phyloP scores from a whole-genome alignment of 139 green algal species.

The Chlorella vulgaris region DNA sequence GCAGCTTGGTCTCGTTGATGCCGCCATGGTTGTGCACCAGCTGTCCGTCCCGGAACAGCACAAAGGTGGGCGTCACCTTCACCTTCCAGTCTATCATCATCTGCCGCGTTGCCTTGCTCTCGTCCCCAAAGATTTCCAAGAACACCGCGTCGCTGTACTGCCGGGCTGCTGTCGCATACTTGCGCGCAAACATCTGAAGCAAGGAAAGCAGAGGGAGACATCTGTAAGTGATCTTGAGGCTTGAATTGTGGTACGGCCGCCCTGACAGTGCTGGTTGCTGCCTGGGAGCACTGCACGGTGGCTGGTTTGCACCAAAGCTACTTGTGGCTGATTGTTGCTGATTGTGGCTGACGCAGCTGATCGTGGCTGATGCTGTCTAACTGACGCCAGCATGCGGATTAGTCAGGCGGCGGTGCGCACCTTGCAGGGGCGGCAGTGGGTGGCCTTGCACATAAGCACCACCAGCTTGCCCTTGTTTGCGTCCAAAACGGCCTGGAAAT shows the following conservation, averaged over 20 bases:
- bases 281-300: no score
- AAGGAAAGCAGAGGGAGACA: background rate
- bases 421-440: constrained; percentile 76
- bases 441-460: constrained; percentile 80
- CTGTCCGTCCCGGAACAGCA: constrained; percentile 59
- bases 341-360: no score
- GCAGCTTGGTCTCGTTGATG: constrained; percentile 66
- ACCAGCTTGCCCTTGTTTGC: constrained; percentile 55
- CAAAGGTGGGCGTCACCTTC: constrained; percentile 73
- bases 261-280: no score
- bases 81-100: constrained; percentile 61
- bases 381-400: no score
- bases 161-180: constrained; percentile 49
- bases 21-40: constrained; percentile 51
- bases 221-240: no score
- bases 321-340: no score
- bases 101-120: constrained; percentile 56
- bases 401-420: constrained; percentile 16
- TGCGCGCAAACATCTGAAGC: constrained; percentile 49
- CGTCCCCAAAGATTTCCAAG: constrained; percentile 69
- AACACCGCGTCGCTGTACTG: constrained; percentile 55
- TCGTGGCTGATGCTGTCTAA: no score
- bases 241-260: no score
- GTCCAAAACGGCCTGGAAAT: constrained; percentile 58
- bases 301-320: no score